Conservation (phyloP, 139 green algal species). For the Tetraselmis striata region DNA sequence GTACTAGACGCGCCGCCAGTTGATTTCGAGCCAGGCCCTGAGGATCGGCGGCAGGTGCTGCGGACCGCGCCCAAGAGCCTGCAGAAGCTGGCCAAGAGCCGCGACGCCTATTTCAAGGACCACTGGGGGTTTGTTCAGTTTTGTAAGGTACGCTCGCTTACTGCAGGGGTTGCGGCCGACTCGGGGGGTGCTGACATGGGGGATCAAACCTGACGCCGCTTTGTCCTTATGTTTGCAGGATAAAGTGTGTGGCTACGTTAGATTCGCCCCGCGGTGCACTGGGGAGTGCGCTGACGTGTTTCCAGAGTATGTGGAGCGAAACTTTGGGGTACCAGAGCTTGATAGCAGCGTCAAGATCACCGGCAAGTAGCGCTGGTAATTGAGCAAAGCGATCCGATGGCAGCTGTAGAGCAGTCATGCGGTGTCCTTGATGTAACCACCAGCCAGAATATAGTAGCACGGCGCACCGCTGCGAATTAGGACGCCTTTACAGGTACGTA, state of each 20-base stretch:
- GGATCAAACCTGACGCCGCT: too few relatives aligned
- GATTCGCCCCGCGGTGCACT: slow-evolving; percentile 16
- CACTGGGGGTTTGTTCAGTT: slow-evolving; percentile 25
- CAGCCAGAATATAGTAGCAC: too few relatives aligned
- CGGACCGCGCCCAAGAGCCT: slow-evolving; percentile 8
- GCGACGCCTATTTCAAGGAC: slow-evolving; percentile 5
- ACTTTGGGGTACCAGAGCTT: slow-evolving; percentile 13
- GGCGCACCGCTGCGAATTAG: too few relatives aligned
- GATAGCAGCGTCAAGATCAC: slow-evolving; percentile 19
- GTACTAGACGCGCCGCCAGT: slow-evolving; percentile 2
- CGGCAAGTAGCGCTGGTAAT: neutral
- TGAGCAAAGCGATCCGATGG: too few relatives aligned
- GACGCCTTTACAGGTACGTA: too few relatives aligned
- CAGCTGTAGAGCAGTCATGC: too few relatives aligned
- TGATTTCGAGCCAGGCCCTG: slow-evolving; percentile 2
- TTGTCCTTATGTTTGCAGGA: too few relatives aligned
- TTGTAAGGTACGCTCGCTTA: slow-evolving; percentile 4
- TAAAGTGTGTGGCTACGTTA: slow-evolving; percentile 19
- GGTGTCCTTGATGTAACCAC: too few relatives aligned
- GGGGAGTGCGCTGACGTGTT: slow-evolving; percentile 11
- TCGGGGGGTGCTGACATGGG: neutral
- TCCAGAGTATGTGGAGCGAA: slow-evolving; percentile 16
- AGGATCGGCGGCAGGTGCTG: neutral
- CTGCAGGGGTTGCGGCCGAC: neutral
- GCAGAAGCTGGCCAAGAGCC: slow-evolving; percentile 5